A percentile compares a stretch with the other conserved stretches of the same genome.
Conservation (phyloP, 2,329 filamentous ascomycete species). For the Hyphodiscus sp. region DNA sequence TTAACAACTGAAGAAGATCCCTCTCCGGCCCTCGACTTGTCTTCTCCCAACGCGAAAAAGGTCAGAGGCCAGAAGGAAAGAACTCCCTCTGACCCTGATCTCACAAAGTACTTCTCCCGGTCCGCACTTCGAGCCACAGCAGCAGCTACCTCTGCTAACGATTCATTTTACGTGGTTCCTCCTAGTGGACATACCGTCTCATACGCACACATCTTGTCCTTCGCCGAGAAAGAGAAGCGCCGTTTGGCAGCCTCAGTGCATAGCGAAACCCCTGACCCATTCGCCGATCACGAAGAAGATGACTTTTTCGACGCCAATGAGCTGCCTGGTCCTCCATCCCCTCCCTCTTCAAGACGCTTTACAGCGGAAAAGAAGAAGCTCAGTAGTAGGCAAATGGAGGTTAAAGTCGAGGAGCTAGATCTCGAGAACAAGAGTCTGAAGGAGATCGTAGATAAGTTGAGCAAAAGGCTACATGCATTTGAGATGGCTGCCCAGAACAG, state of each 20-base stretch:
- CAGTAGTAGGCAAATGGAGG: conserved; percentile 44
- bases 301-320: conserved; percentile 89
- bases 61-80: conserved; percentile 24
- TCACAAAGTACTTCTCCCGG: conserved; percentile 76
- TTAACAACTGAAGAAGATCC: conserved; percentile 49
- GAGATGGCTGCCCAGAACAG: conserved; percentile 87
- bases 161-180: conserved; percentile 93
- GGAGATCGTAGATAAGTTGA: conserved; percentile 77
- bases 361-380: conserved; percentile 33
- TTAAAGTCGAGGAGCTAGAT: conserved; percentile 79
- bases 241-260: conserved; percentile 48
- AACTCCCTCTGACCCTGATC: conserved; percentile 57
- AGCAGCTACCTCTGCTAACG: conserved; percentile 55
- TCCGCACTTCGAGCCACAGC: conserved; percentile 75
- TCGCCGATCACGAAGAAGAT: conserved; percentile 57
- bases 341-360: conserved; percentile 32
- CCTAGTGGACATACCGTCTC: conserved; percentile 86
- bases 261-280: conserved; percentile 28
- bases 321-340: conserved; percentile 39
- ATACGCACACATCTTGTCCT: conserved; percentile 81
- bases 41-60: conserved; percentile 33
- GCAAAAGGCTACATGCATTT: conserved; percentile 83
- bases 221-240: conserved; percentile 60
- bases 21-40: conserved; percentile 30
- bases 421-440: conserved; percentile 85